phyloP scores from a whole-genome alignment of 306 rosid genomes.

The Acacia crassicarpa region DNA sequence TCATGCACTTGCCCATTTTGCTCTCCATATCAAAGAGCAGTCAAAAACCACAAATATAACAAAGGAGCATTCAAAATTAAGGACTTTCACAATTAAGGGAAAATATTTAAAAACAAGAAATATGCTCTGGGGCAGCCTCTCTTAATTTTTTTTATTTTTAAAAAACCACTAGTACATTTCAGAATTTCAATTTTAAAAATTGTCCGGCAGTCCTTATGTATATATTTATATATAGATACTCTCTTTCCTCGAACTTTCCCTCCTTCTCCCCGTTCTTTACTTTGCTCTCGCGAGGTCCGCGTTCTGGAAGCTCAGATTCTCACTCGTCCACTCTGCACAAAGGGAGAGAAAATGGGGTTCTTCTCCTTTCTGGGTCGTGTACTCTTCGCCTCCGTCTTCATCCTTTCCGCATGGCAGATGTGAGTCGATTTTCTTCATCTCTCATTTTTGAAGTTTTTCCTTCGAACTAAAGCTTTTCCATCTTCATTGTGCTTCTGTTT shows the following conservation, averaged over 20 bases:
- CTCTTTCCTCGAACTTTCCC: neutral
- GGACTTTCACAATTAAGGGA: too few relatives aligned
- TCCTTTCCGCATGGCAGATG: constrained; percentile 95
- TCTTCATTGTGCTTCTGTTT: constrained; percentile 13
- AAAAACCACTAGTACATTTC: too few relatives aligned
- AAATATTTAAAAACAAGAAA: too few relatives aligned
- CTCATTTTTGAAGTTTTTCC: neutral
- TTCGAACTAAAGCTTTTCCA: constrained; percentile 2
- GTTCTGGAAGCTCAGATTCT: constrained; percentile 8
- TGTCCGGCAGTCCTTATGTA: neutral
- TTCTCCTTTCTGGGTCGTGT: constrained; percentile 83
- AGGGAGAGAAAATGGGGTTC: constrained; percentile 66
- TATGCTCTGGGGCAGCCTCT: too few relatives aligned
- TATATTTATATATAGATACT: neutral
- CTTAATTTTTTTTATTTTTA: too few relatives aligned
- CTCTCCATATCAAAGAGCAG: too few relatives aligned
- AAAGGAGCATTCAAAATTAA: too few relatives aligned
- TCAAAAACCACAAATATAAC: too few relatives aligned
- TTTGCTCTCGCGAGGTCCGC: neutral
- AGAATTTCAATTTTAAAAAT: neutral
- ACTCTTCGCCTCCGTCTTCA: constrained; percentile 89
- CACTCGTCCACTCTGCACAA: constrained; percentile 8
- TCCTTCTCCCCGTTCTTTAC: neutral
- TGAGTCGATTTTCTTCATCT: constrained; percentile 45
- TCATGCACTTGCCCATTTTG: too few relatives aligned